Conservation (phyloP, 1,284 basidiomycete species). For the Nidula niveotomentosa region DNA sequence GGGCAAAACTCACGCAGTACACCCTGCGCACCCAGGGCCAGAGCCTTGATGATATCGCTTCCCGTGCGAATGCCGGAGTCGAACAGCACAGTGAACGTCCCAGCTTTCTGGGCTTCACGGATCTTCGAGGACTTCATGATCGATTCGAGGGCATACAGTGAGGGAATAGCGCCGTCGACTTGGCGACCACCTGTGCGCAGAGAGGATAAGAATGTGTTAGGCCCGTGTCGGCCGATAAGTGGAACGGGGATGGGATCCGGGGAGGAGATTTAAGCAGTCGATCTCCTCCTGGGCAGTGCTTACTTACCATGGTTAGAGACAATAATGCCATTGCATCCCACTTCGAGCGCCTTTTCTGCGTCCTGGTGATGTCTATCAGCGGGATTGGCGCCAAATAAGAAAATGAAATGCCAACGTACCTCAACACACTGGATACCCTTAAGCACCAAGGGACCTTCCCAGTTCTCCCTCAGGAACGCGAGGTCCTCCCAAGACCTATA, state of each 20-base stretch:
- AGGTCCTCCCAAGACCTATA: slow-evolving; percentile 69
- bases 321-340: slow-evolving; percentile 69
- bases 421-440: slow-evolving; percentile 67
- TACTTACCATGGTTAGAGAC: slow-evolving; percentile 78
- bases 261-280: background rate
- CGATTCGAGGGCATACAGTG: slow-evolving; percentile 65
- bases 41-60: slow-evolving; percentile 74
- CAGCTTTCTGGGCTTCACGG: slow-evolving; percentile 51
- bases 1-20: slow-evolving; percentile 50
- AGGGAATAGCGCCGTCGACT: slow-evolving; percentile 76
- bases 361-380: slow-evolving; percentile 41
- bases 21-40: slow-evolving; percentile 69
- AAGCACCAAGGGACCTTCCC: slow-evolving; percentile 69
- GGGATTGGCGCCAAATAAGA: background rate
- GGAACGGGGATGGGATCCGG: too few relatives aligned
- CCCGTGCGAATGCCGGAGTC: slow-evolving; percentile 81
- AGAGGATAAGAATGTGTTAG: background rate
- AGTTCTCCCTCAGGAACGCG: slow-evolving; percentile 59
- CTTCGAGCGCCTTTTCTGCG: slow-evolving; percentile 64
- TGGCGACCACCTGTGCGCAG: slow-evolving; percentile 65
- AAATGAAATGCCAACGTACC: slow-evolving; percentile 24
- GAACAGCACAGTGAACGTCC: slow-evolving; percentile 70
- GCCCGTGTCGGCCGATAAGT: background rate
- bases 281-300: too few relatives aligned
- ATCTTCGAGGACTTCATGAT: slow-evolving; percentile 62